Percentiles rank a stretch among this genome's conserved stretches.
Evolutionary conservation across 2,329 filamentous ascomycete genomes (phyloP).

Genomic region (Pleurostoma richardsiae): DNA sequence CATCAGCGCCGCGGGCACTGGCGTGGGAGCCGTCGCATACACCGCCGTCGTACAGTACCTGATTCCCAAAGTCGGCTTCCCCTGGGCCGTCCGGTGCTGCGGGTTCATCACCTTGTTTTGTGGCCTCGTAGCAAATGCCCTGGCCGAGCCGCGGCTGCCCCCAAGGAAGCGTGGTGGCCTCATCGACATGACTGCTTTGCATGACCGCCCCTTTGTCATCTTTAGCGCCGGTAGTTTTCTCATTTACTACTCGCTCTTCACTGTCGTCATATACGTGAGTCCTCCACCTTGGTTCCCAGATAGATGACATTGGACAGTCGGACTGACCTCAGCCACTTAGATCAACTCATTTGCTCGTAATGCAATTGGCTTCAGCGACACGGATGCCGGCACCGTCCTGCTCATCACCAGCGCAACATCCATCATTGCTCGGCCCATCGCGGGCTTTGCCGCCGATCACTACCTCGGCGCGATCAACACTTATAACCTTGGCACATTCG

Average conservation of each 20-base stretch:
- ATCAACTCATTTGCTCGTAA: slow-evolving; percentile 19
- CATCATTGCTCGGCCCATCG: slow-evolving; percentile 48
- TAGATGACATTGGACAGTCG: too few species aligned
- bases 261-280: background rate
- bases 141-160: slow-evolving; percentile 40
- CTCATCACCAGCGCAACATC: slow-evolving; percentile 56
- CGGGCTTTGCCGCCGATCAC: slow-evolving; percentile 49
- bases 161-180: slow-evolving; percentile 38
- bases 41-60: slow-evolving; percentile 47
- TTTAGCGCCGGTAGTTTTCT: slow-evolving; percentile 29
- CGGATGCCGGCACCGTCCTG: slow-evolving; percentile 51
- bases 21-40: slow-evolving; percentile 48
- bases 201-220: slow-evolving; percentile 37
- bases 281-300: background rate
- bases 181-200: slow-evolving; percentile 44
- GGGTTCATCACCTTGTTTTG: slow-evolving; percentile 53
- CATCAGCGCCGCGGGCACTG: slow-evolving; percentile 20
- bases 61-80: slow-evolving; percentile 40
- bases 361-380: slow-evolving; percentile 39
- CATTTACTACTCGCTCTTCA: slow-evolving; percentile 26
- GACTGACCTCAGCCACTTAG: background rate
- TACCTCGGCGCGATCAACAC: slow-evolving; percentile 50
- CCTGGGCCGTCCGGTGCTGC: slow-evolving; percentile 57
- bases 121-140: slow-evolving; percentile 30
- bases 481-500: slow-evolving; percentile 43